phyloP scores from a whole-genome alignment of 805 yeast genomes.

The Teunomyces atbi region DNA sequence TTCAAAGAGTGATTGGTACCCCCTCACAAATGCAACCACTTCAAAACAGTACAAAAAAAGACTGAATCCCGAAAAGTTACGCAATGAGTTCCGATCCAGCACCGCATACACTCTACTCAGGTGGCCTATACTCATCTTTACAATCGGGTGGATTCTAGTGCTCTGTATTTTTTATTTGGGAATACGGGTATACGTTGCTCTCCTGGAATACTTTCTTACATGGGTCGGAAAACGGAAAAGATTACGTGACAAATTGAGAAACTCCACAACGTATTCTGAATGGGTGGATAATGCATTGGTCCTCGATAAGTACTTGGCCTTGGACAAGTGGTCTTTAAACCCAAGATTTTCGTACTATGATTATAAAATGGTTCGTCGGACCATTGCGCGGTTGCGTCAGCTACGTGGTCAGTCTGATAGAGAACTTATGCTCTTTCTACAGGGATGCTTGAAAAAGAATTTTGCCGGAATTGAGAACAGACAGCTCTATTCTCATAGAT shows the following conservation, averaged over 20 bases:
- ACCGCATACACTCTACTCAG: conserved; percentile 46
- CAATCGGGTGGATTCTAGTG: conserved; percentile 52
- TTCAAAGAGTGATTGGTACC: conserved; percentile 29
- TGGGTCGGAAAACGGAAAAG: conserved; percentile 58
- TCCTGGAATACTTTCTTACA: conserved; percentile 57
- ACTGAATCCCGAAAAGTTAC: background rate
- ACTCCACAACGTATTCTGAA: conserved; percentile 52
- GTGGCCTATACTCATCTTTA: conserved; percentile 61
- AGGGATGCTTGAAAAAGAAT: conserved; percentile 66
- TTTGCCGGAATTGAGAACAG: conserved; percentile 80
- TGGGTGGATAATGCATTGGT: conserved; percentile 60
- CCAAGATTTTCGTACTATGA: conserved; percentile 68
- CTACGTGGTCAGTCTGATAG: conserved; percentile 37
- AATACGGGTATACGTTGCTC: conserved; percentile 59
- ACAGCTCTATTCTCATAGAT: conserved; percentile 66
- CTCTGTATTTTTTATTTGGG: conserved; percentile 49
- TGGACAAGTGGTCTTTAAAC: conserved; percentile 63
- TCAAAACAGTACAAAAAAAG: conserved; percentile 1
- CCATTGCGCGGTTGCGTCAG: conserved; percentile 41
- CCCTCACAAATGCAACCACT: conserved; percentile 14
- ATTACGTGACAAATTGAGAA: conserved; percentile 49
- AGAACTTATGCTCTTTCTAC: conserved; percentile 55
- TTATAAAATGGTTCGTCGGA: conserved; percentile 53
- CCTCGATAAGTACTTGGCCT: conserved; percentile 55
- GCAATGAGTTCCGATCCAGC: conserved; percentile 38